Percentiles rank a stretch among this genome's conserved stretches.
Conservation (phyloP, 2,329 filamentous ascomycete species). For the Neonectria ditissima region DNA sequence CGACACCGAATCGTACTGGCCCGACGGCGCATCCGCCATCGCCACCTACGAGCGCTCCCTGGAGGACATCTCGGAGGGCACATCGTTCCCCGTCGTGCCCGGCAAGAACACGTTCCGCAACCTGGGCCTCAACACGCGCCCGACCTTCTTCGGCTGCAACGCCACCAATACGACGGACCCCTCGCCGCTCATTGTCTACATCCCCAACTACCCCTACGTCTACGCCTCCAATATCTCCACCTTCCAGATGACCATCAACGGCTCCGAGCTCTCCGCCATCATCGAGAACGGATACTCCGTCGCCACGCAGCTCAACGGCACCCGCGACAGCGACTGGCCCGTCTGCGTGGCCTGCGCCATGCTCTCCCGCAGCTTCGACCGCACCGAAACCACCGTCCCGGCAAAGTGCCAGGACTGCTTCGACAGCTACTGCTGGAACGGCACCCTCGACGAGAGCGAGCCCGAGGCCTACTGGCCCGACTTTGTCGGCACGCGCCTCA, state of each 20-base stretch:
- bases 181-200: slow-evolving; percentile 83
- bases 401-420: slow-evolving; percentile 83
- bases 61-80: slow-evolving; percentile 61
- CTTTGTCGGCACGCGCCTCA: slow-evolving; percentile 43
- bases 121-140: slow-evolving; percentile 68
- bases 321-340: slow-evolving; percentile 79
- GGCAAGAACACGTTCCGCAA: slow-evolving; percentile 67
- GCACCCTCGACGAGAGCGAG: slow-evolving; percentile 61
- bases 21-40: slow-evolving; percentile 69
- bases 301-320: slow-evolving; percentile 85
- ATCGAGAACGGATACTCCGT: slow-evolving; percentile 89
- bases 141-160: slow-evolving; percentile 75
- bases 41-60: slow-evolving; percentile 68
- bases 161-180: slow-evolving; percentile 63
- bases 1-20: slow-evolving; percentile 69
- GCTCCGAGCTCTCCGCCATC: slow-evolving; percentile 78
- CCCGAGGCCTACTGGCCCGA: slow-evolving; percentile 50
- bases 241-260: slow-evolving; percentile 74
- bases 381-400: slow-evolving; percentile 77
- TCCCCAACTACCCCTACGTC: slow-evolving; percentile 82
- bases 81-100: slow-evolving; percentile 70
- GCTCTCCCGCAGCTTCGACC: slow-evolving; percentile 78
- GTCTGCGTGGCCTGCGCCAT: slow-evolving; percentile 91
- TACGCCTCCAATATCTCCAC: slow-evolving; percentile 83
- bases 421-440: slow-evolving; percentile 90